Conservation (phyloP, 108 stramenopile genomes). For the Skeletonema tropicum region DNA sequence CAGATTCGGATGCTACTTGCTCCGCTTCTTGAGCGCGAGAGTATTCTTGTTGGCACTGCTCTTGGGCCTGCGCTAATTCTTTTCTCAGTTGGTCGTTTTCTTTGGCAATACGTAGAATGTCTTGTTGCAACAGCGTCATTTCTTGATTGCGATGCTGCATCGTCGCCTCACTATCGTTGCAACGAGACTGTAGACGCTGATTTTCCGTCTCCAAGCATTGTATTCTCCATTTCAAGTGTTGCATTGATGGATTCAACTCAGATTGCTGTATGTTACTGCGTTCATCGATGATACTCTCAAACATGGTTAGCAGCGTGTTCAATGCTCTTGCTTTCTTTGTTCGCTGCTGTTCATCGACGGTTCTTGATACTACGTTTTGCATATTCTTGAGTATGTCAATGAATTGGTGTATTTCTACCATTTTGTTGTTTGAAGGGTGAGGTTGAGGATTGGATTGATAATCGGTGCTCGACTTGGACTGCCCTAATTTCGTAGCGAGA, state of each 20-base stretch:
- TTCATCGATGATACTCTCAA: constrained; percentile 38
- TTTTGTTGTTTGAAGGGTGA: background rate
- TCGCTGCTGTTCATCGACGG: constrained; percentile 40
- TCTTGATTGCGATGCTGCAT: constrained; percentile 13
- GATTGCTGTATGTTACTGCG: background rate
- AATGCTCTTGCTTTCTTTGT: constrained; percentile 43
- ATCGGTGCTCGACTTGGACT: background rate
- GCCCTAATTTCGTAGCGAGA: constrained; percentile 15
- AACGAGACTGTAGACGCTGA: constrained; percentile 9
- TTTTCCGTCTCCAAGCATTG: constrained; percentile 17
- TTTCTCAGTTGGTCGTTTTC: constrained; percentile 24
- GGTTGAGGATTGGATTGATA: background rate
- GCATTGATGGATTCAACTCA: background rate
- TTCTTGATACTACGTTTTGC: constrained; percentile 36
- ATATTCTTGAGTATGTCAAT: constrained; percentile 39
- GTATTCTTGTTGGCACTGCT: constrained; percentile 24
- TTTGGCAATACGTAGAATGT: constrained; percentile 5
- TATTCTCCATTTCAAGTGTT: constrained; percentile 7
- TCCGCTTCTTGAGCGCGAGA: constrained; percentile 27
- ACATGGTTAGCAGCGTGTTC: constrained; percentile 42
- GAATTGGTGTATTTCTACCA: constrained; percentile 39
- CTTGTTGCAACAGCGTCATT: constrained; percentile 2
- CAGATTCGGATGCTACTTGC: constrained; percentile 25
- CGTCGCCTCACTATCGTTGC: constrained; percentile 4
- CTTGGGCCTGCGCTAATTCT: constrained; percentile 10